Conservation (phyloP, 2,329 filamentous ascomycete species). For the Trichophaea hybrida region DNA sequence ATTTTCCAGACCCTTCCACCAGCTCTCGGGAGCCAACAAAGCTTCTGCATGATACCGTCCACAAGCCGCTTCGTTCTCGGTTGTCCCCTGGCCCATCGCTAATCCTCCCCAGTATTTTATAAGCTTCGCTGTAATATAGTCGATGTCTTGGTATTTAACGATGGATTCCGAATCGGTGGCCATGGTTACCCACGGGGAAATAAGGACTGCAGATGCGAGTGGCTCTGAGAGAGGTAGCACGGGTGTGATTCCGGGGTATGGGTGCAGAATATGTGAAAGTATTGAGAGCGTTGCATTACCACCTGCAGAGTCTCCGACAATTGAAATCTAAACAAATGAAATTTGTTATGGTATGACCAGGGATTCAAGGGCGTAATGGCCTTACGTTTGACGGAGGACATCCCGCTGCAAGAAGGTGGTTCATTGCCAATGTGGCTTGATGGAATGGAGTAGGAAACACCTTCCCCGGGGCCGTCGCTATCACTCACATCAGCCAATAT, state of each 20-base stretch:
- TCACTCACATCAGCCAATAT: neutral
- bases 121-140: neutral
- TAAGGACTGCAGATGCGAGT: constrained; percentile 39
- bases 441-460: neutral
- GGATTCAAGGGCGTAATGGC: neutral
- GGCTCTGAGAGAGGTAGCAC: constrained; percentile 32
- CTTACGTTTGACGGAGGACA: neutral
- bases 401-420: neutral
- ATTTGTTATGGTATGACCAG: neutral
- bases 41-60: constrained; percentile 34
- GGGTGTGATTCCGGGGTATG: constrained; percentile 39
- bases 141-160: neutral
- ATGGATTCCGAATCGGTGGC: neutral
- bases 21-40: constrained; percentile 36
- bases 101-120: neutral
- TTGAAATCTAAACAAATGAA: constrained; percentile 29
- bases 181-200: constrained; percentile 32
- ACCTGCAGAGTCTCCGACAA: constrained; percentile 42
- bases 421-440: neutral
- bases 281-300: constrained; percentile 36
- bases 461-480: neutral
- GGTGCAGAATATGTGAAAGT: constrained; percentile 41
- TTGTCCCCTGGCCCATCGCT: constrained; percentile 31
- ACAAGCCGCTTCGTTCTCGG: neutral
- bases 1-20: constrained; percentile 38